Evolutionary conservation across 768 basidiomycete genomes (phyloP).

Genomic region (Tephrocybe sp.): DNA sequence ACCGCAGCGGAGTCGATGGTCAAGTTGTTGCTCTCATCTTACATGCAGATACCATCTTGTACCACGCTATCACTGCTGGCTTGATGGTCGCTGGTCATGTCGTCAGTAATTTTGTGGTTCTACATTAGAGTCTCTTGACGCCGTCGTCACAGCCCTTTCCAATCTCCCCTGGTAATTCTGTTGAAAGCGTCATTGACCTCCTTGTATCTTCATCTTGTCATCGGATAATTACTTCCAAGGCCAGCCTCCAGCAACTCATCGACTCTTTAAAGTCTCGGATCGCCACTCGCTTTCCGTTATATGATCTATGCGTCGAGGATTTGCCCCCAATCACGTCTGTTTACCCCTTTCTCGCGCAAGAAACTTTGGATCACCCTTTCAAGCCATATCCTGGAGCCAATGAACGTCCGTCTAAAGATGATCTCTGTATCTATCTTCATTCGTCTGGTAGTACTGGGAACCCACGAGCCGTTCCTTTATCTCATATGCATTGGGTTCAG

Average conservation of each 20-base stretch:
- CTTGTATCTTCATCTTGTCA: conserved; percentile 27
- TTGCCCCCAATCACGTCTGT: conserved; percentile 3
- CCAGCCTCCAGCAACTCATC: conserved; percentile 19
- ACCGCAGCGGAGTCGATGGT: conserved; percentile 19
- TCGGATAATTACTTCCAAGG: conserved; percentile 26
- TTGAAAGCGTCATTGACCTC: conserved; percentile 18
- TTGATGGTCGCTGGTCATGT: conserved; percentile 22
- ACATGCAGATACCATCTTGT: conserved; percentile 27
- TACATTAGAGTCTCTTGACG: background rate
- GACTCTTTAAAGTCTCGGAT: conserved; percentile 16
- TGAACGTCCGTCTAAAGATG: conserved; percentile 10
- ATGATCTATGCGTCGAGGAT: conserved; percentile 3
- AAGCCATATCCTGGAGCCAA: conserved; percentile 5
- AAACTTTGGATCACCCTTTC: conserved; percentile 7
- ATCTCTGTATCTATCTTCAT: conserved; percentile 26
- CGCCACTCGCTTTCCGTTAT: conserved; percentile 1
- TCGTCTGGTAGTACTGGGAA: conserved; percentile 39
- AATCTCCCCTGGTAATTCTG: conserved; percentile 21
- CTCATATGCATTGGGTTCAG: conserved; percentile 16
- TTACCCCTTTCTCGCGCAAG: conserved; percentile 13
- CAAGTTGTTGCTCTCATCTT: conserved; percentile 27
- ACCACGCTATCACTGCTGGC: conserved; percentile 32
- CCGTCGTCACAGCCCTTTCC: conserved; percentile 24
- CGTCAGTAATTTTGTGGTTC: background rate
- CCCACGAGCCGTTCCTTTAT: conserved; percentile 30